Evolutionary conservation across 352 stramenopile genomes (phyloP).

Genomic region (Phytophthora kernoviae): DNA sequence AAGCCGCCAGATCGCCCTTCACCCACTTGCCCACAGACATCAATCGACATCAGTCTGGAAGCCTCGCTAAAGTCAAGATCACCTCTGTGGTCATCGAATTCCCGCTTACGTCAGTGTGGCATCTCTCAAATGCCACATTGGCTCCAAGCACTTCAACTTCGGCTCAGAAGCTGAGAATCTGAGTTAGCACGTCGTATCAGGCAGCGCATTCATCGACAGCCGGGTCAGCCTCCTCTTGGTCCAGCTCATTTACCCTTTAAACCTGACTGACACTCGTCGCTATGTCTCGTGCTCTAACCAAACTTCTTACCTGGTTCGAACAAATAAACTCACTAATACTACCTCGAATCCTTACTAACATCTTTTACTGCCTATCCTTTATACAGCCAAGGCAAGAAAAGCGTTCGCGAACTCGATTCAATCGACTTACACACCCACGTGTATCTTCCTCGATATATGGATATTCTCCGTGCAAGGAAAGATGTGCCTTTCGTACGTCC

Average conservation of each 20-base stretch:
- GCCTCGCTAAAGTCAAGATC: background rate
- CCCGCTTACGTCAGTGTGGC: background rate
- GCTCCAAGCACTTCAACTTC: background rate
- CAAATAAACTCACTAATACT: background rate
- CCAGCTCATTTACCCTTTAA: no score
- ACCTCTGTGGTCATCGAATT: background rate
- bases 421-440: constrained; percentile 74
- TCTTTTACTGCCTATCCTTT: constrained; percentile 4
- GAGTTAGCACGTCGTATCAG: background rate
- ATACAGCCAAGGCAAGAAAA: constrained; percentile 41
- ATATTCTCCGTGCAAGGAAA: constrained; percentile 44
- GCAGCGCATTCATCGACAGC: background rate
- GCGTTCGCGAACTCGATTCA: constrained; percentile 37
- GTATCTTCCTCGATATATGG: constrained; percentile 72
- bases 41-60: background rate
- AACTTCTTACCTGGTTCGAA: background rate
- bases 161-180: background rate
- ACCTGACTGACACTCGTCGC: background rate
- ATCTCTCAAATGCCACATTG: background rate
- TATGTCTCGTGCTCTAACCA: constrained; percentile 4
- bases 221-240: no score
- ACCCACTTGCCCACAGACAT: no score
- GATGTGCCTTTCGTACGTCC: constrained; percentile 57
- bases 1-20: no score
- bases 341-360: background rate